A percentile compares a stretch with the other conserved stretches of the same genome.
phyloP scores from a whole-genome alignment of 2,329 filamentous ascomycete genomes.

The Colletotrichum camelliae region DNA sequence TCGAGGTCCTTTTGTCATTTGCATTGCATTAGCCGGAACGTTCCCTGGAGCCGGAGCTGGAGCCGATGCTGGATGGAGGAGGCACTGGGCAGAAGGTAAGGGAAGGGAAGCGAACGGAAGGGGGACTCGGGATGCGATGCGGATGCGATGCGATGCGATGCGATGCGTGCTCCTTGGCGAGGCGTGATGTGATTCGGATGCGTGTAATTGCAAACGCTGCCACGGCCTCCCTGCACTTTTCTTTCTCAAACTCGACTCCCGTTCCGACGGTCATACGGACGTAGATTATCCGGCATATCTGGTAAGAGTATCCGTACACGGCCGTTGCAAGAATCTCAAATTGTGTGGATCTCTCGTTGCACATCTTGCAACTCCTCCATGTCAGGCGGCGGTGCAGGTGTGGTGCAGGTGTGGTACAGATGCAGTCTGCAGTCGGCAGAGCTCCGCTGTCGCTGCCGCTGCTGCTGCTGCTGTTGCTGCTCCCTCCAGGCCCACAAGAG shows the following conservation, averaged over 20 bases:
- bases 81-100: not conserved
- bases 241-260: not conserved
- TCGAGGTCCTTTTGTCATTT: conserved; percentile 14
- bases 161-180: conserved; percentile 4
- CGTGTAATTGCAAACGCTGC: not conserved
- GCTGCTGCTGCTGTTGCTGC: not conserved
- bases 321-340: not conserved
- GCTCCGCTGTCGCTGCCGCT: not conserved
- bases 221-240: not conserved
- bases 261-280: not conserved
- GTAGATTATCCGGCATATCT: not conserved
- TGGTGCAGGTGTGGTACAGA: not conserved
- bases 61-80: not conserved
- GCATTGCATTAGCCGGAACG: conserved; percentile 22
- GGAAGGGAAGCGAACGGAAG: not conserved
- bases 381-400: not conserved
- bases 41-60: not conserved
- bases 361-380: not conserved
- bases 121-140: not conserved
- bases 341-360: not conserved
- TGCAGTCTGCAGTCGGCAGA: not conserved
- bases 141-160: not conserved
- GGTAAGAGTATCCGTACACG: not conserved
- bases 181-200: not conserved
- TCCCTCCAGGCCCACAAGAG: not conserved